Evolutionary conservation across 1,284 basidiomycete species (phyloP).

Genomic region (Fistulinella staudtii): DNA sequence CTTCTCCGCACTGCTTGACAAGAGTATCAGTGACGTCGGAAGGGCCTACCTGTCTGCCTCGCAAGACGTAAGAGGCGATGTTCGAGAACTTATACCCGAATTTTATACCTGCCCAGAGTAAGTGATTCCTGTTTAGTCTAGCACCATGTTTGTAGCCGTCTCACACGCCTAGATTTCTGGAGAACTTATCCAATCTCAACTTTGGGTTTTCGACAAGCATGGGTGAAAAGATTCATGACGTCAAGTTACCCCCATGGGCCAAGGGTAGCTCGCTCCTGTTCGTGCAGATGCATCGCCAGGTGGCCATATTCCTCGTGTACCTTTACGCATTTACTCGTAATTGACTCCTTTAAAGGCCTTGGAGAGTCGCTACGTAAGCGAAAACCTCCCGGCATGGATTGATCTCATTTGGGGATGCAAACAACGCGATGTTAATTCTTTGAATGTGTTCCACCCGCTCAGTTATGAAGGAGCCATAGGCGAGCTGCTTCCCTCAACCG

Average conservation of each 20-base stretch:
- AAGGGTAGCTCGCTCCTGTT: conserved; percentile 83
- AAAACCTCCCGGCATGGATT: conserved; percentile 87
- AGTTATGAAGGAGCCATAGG: conserved; percentile 93
- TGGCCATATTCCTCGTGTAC: conserved; percentile 34
- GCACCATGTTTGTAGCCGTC: background rate
- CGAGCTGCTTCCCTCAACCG: conserved; percentile 25
- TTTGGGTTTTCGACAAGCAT: conserved; percentile 83
- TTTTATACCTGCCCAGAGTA: conserved; percentile 82
- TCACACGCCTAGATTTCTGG: conserved; percentile 53
- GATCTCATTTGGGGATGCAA: conserved; percentile 89
- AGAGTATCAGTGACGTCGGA: conserved; percentile 54
- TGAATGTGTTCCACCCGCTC: conserved; percentile 91
- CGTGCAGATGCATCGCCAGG: conserved; percentile 76
- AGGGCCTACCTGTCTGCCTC: conserved; percentile 86
- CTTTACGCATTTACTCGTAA: background rate
- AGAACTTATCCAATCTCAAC: conserved; percentile 71
- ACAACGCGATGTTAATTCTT: conserved; percentile 73
- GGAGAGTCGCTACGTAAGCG: conserved; percentile 87
- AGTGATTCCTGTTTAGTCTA: background rate
- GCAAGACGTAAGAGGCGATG: conserved; percentile 85
- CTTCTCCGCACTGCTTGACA: conserved; percentile 5
- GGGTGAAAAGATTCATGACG: conserved; percentile 83
- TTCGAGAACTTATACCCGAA: conserved; percentile 92
- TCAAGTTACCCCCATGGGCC: conserved; percentile 91
- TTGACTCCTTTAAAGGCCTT: conserved; percentile 57